Base-by-base conservation (phyloP, 768 basidiomycete genomes). In the Tulasnella sp. region DNA sequence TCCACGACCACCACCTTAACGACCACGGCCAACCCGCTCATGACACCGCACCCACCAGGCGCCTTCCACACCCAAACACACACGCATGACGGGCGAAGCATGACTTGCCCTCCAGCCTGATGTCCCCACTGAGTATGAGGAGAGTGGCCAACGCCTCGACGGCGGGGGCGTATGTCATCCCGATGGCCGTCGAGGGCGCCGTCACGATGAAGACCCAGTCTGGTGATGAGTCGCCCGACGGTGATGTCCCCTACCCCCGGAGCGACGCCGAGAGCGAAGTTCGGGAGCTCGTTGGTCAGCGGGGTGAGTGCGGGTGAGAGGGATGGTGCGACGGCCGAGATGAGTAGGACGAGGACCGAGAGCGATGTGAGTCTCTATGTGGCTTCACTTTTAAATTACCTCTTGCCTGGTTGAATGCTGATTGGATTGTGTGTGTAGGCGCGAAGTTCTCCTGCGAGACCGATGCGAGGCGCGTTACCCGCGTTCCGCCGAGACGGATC, bases 401-500 rank as follows among this genome's bases (percentile, higher is more conserved):
- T 63, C 17, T 12, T 14, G 14, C 11, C 62, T 32, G 12, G 12
- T 12, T n/a, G n/a, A 47, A 12, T 12, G 42, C n/a, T 47, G 11
- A 32, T 12, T 63, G 17, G 29, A 12, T 63, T 32, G 12, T 17
- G 11, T 17, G 12, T 12, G 62, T 11, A 12, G 12, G 17, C 42
- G 12, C 63, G 12, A 29, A 12, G 12, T 17, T 12, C 62, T 12
- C 11, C 29, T 14, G n/a, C 11, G 6, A 32, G 67, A 41, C 44
- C 39, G 19, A 69, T 69, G 42, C 9, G 36, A 6, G 16, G 39
- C 11, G 44, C 67, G 36, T 52, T 69, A 41, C 67, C 67, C 22
- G 67, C 67, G 14, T 42, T 69, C 5, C 67, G 67, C 39, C 40
- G 67, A 16, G 67, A 69, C 29, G 67, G 67, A 7, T 69, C 67